Conservation (phyloP, 2,329 filamentous ascomycete species). For the Aspergillus alliaceus region DNA sequence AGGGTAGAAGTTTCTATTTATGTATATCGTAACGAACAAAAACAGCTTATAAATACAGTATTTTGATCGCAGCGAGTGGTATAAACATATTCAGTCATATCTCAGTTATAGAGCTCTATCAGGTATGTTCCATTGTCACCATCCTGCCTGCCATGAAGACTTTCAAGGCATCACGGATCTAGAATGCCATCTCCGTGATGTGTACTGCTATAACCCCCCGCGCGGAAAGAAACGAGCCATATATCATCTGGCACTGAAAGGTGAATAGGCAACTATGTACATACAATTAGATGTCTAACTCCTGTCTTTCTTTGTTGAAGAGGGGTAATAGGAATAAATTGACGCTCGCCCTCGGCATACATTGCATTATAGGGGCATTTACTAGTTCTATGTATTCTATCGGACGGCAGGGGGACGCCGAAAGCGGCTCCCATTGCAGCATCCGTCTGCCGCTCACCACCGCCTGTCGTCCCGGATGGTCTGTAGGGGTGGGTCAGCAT, state of each 20-base stretch:
- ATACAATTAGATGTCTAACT: background rate
- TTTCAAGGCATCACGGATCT: background rate
- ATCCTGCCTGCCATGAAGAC: slow-evolving; percentile 1
- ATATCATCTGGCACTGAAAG: background rate
- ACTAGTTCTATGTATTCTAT: too few relatives aligned
- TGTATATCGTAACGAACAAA: too few relatives aligned
- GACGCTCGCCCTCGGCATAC: background rate
- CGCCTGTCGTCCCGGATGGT: too few relatives aligned
- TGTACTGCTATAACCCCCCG: background rate
- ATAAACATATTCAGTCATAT: slow-evolving; percentile 2
- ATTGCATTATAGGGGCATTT: too few relatives aligned
- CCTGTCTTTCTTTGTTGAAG: background rate
- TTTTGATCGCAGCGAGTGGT: slow-evolving; percentile 2
- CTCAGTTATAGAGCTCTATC: background rate
- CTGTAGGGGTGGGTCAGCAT: too few relatives aligned
- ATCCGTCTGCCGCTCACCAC: too few relatives aligned
- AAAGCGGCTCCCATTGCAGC: too few relatives aligned
- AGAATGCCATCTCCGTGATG: background rate
- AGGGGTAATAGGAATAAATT: background rate
- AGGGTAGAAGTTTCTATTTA: too few relatives aligned
- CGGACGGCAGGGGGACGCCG: too few relatives aligned
- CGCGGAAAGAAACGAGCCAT: slow-evolving; percentile 1
- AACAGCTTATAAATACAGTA: too few relatives aligned
- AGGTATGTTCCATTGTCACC: slow-evolving; percentile 1
- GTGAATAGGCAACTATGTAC: background rate